Percentiles rank a stretch among this genome's conserved stretches.
phyloP scores from a whole-genome alignment of 345 rosid genomes.

The Dipteronia dyeriana region DNA sequence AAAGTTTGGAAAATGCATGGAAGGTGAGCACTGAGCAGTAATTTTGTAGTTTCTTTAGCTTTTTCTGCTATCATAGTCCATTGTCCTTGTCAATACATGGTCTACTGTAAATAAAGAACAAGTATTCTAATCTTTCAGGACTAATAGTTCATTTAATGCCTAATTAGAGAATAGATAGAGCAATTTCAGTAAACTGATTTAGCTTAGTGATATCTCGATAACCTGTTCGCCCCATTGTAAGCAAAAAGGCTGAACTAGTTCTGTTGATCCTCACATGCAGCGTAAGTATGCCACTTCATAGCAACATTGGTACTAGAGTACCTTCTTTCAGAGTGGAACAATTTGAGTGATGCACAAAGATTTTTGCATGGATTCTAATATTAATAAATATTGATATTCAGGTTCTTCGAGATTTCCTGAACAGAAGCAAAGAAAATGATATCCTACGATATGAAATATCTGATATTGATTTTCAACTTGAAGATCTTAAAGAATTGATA shows the following conservation, averaged over 20 bases:
- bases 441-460: conserved; percentile 47
- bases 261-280: background rate
- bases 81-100: background rate
- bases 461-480: conserved; percentile 65
- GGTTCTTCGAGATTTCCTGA: conserved; percentile 84
- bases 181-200: background rate
- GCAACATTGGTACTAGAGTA: background rate
- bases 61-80: background rate
- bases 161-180: background rate
- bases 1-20: conserved; percentile 94
- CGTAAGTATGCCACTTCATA: background rate
- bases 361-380: conserved; percentile 17
- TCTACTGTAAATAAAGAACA: background rate
- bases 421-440: conserved; percentile 64
- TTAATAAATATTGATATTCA: conserved; percentile 30
- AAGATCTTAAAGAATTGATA: conserved; percentile 67
- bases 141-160: background rate
- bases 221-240: too few species aligned
- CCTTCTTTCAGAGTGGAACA: conserved; percentile 7
- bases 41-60: conserved; percentile 9
- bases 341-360: background rate
- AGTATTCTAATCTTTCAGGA: background rate
- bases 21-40: conserved; percentile 64
- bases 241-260: background rate
- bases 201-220: background rate